These are phyloP conservation scores for Aspergillus nidulans DNA, from an alignment of 495 filamentous ascomycete genomes.

Conservation along the genomic window DNA sequence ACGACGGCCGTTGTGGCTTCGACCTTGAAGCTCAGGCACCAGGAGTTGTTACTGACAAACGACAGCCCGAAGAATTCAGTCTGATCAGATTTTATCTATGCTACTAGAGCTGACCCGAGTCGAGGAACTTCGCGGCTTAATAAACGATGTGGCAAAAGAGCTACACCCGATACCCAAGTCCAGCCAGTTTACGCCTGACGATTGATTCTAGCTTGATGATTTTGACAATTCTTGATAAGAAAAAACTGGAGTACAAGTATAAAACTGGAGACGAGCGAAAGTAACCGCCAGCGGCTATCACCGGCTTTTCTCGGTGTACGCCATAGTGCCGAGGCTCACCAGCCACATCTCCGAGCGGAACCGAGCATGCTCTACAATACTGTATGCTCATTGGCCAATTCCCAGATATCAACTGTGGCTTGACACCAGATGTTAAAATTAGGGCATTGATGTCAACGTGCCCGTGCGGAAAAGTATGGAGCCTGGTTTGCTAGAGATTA, in stretches of 20 bases:
- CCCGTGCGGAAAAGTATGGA: constrained; percentile 13
- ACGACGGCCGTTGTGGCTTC: too few relatives aligned
- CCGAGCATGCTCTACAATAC: neutral
- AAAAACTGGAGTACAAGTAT: neutral
- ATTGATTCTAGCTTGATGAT: too few relatives aligned
- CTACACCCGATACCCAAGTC: too few relatives aligned
- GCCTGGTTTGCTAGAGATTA: neutral
- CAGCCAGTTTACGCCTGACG: too few relatives aligned
- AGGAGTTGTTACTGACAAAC: too few relatives aligned
- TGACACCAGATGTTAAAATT: neutral
- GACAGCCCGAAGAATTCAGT: too few relatives aligned
- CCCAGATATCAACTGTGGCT: constrained; percentile 3
- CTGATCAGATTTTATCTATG: too few relatives aligned
- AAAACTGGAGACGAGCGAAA: constrained; percentile 3
- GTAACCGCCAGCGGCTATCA: constrained; percentile 8
- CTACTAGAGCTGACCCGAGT: too few relatives aligned
- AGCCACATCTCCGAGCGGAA: constrained; percentile 4
- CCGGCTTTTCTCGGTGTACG: neutral
- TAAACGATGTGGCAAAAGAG: too few relatives aligned
- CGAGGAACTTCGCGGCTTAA: too few relatives aligned
- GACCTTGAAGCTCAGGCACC: too few relatives aligned
- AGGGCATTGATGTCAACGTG: neutral
- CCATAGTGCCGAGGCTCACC: neutral
- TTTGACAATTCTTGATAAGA: neutral
- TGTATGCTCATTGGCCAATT: neutral